Base-by-base conservation (phyloP, 1,284 basidiomycete genomes). In the Schizophyllum commune region DNA sequence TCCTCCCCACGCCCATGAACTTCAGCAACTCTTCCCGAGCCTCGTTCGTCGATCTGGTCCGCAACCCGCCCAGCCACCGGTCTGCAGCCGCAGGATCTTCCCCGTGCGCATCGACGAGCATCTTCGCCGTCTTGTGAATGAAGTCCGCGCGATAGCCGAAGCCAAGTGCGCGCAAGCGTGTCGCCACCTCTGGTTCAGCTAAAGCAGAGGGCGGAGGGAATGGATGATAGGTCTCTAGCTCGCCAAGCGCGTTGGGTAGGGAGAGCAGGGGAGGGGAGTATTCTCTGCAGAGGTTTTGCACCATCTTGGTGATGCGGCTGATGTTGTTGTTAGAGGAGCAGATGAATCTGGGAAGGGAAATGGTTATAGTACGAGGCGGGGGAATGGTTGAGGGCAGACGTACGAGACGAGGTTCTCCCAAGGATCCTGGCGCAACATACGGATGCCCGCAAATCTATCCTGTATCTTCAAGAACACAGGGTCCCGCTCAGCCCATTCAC, bases 291-390 rank as follows among this genome's bases (percentile, higher is more conserved):
- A 89, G 80, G 64, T 82, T 76, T 66, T 89, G 88, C 47, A 97
- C 85, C 87, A 98, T 94, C 62, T 89, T 90, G 4, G 92, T 91
- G 69, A 97, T 98, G 1, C 95, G 88, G 1, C 84, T 75, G 58
- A 98, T 99, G 68, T 99, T 96, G 72, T 99, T 99, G 70, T 98
- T 99, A 1, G 95, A 94, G 17, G 95, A 98, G 70, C 96, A 99
- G 66, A 99, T 98, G 76, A 99, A 99, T 8, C 95, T 96, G 64
- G 2, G 27, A 21, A 11, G 19, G 11, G 27, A 15, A 20, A 11
- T 55, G 47, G 47, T 51, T 51, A 51, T 6, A 33, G 56, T 39
- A 32, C 53, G 61, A 59, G 58, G 62, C 21, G 34, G 55, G 61
- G 63, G 55, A 58, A 65, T 52, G 20, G 47, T 52, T 39, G 20